Evolutionary conservation across 257 asterid genomes (phyloP).

Genomic region (Fraxinus anomala): DNA sequence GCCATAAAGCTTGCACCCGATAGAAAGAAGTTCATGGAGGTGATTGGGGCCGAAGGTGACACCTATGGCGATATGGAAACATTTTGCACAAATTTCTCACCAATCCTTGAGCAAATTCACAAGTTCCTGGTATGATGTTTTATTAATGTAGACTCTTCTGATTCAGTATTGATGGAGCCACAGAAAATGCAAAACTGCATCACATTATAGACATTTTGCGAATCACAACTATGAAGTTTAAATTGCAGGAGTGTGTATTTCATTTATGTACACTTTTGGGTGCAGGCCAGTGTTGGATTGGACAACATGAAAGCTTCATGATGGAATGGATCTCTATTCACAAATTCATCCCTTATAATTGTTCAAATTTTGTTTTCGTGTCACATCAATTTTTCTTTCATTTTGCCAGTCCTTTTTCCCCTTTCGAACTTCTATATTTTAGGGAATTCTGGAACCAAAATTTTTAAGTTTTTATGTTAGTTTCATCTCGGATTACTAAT

Average conservation of each 20-base stretch:
- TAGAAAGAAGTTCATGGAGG: no score
- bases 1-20: constrained; percentile 52
- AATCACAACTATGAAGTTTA: no score
- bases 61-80: constrained; percentile 50
- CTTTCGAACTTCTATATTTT: neutral
- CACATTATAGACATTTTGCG: no score
- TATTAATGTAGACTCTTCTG: neutral
- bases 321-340: constrained; percentile 19
- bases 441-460: neutral
- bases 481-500: neutral
- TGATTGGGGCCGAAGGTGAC: constrained; percentile 44
- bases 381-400: neutral
- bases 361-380: neutral
- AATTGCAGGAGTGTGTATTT: no score
- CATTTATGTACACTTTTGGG: neutral
- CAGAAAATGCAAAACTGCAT: no score
- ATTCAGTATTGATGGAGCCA: no score
- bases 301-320: constrained; percentile 69
- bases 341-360: neutral
- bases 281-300: constrained; percentile 61
- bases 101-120: constrained; percentile 58
- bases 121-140: constrained; percentile 55
- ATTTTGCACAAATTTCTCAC: constrained; percentile 60
- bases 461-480: neutral
- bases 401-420: neutral